Evolutionary conservation across 768 basidiomycete species (phyloP).

Genomic region (Mycena floridula): DNA sequence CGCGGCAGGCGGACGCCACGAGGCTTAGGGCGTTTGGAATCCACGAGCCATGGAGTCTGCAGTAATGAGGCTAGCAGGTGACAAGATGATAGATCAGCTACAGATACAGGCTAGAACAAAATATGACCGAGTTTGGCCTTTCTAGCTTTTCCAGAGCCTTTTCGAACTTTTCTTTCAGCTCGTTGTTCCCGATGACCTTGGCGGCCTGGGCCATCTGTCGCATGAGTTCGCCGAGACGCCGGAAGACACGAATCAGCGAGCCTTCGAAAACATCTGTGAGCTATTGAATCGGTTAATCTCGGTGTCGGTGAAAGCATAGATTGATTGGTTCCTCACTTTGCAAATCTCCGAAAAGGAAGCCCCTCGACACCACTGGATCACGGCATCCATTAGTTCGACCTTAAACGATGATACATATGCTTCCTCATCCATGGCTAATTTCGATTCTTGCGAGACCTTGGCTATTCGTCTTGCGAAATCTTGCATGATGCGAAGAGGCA

Average conservation of each 20-base stretch:
- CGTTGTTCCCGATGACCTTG: conserved; percentile 93
- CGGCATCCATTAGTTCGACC: conserved; percentile 97
- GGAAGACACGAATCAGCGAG: conserved; percentile 92
- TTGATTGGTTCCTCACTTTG: conserved; percentile 52
- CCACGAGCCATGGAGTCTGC: no score
- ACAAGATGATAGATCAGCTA: no score
- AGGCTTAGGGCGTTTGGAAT: no score
- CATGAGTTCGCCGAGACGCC: conserved; percentile 88
- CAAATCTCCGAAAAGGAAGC: conserved; percentile 94
- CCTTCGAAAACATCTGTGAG: conserved; percentile 97
- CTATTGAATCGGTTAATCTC: conserved; percentile 47
- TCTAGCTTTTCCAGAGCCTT: conserved; percentile 90
- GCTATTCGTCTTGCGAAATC: conserved; percentile 93
- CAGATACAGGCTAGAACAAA: conserved; percentile 81
- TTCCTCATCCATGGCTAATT: conserved; percentile 83
- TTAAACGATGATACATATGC: conserved; percentile 97
- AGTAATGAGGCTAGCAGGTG: no score
- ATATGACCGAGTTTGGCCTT: conserved; percentile 89
- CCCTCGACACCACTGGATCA: conserved; percentile 97
- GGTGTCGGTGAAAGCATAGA: no score
- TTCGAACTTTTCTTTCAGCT: conserved; percentile 91
- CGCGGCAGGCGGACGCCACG: no score
- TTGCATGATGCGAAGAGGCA: conserved; percentile 91
- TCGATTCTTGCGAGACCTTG: conserved; percentile 93
- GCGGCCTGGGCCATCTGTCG: conserved; percentile 95